phyloP scores from a whole-genome alignment of 345 rosid species.

The Eucalyptus pumila region DNA sequence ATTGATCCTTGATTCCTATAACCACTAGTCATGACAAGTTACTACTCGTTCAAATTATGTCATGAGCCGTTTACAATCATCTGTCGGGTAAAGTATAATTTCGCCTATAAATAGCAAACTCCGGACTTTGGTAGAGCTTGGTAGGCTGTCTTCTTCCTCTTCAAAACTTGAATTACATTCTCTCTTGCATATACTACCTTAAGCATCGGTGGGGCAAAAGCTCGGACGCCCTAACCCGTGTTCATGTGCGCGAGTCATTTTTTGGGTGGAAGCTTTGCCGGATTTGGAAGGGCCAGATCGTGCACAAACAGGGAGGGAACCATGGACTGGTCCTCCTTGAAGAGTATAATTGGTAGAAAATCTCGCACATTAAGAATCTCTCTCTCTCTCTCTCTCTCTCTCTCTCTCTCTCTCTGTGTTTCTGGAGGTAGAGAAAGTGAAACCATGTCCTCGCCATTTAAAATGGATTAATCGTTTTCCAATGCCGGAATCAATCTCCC shows the following conservation, averaged over 20 bases:
- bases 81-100: not conserved
- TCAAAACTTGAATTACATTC: not conserved
- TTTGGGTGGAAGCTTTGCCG: not conserved
- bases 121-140: not conserved
- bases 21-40: not conserved
- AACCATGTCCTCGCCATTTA: not conserved
- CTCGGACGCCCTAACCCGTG: not conserved
- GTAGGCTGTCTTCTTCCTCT: not conserved
- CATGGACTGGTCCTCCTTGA: not conserved
- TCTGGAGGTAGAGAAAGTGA: not conserved
- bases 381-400: not conserved
- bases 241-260: not conserved
- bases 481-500: not conserved
- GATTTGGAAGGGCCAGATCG: not conserved
- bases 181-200: not conserved
- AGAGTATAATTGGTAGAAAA: not conserved
- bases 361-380: not conserved
- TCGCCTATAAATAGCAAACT: not conserved
- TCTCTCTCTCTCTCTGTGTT: not conserved
- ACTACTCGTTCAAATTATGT: not conserved
- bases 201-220: not conserved
- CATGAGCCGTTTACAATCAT: not conserved
- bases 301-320: not conserved
- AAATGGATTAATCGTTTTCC: not conserved
- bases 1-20: not conserved